Evolutionary conservation across 2,329 filamentous ascomycete species (phyloP).

Genomic region (Didymella lethalis): DNA sequence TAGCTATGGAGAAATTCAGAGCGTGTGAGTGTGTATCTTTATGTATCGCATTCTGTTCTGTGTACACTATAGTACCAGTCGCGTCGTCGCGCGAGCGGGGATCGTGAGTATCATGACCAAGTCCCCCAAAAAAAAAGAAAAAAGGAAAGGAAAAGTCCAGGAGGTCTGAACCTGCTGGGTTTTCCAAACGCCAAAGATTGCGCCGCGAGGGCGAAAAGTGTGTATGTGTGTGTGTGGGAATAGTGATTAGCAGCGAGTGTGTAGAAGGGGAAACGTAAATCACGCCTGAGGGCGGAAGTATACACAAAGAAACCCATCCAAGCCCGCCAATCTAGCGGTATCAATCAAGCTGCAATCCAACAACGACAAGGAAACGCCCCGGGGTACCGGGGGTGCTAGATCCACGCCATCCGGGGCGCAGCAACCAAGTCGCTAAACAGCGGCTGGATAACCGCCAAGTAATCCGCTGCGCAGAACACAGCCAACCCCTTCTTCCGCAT

Average conservation of each 20-base stretch:
- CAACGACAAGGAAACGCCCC: too few relatives aligned
- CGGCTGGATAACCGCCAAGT: slow-evolving; percentile 79
- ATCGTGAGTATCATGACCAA: too few relatives aligned
- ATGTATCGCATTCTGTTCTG: not conserved
- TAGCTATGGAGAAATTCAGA: too few relatives aligned
- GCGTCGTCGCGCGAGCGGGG: too few relatives aligned
- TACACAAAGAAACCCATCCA: slow-evolving; percentile 11
- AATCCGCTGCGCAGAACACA: slow-evolving; percentile 81
- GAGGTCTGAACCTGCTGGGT: too few relatives aligned
- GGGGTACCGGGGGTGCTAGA: slow-evolving; percentile 26
- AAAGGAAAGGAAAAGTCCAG: too few relatives aligned
- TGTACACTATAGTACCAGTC: not conserved
- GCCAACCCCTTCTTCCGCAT: slow-evolving; percentile 74
- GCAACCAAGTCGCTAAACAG: slow-evolving; percentile 53
- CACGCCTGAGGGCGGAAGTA: not conserved
- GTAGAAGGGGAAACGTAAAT: not conserved
- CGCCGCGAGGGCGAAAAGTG: too few relatives aligned
- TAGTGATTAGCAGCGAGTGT: slow-evolving; percentile 16
- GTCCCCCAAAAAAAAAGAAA: not conserved
- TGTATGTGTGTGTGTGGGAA: slow-evolving; percentile 1
- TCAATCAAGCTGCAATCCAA: not conserved
- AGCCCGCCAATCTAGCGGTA: not conserved
- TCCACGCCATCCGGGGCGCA: slow-evolving; percentile 46
- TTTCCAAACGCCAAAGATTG: too few relatives aligned
- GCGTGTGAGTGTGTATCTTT: too few relatives aligned